Evolutionary conservation across 1,284 basidiomycete genomes (phyloP), one percentile per base, ranked within the genome.

Genomic region (Marasmius sp.): DNA sequence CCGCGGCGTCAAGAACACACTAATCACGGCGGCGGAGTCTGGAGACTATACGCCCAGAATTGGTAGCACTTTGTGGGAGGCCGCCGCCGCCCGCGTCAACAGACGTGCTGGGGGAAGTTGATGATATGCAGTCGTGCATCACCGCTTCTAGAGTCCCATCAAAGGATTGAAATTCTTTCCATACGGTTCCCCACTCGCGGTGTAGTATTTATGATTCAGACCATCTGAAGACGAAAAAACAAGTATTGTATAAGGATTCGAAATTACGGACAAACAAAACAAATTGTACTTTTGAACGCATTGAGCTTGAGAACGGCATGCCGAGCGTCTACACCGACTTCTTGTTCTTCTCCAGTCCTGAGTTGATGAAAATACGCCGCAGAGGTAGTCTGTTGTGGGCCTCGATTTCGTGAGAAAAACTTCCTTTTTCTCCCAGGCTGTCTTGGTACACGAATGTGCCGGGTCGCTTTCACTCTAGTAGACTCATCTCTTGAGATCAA

Each of bases 81-180:
- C n/a, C n/a, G n/a, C n/a, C n/a, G n/a, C n/a, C n/a, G n/a, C n/a
- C n/a, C n/a, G n/a, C n/a, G n/a, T 20, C 8, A 27, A 53, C 8
- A 49, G 36, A 69, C 80, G 64, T 70, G 86, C 85, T 88, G 86
- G 39, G 85, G 82, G 67, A 88, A 88, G 65, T 87, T 88, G 22
- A 85, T 86, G n/a, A n/a, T n/a, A 67, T 88, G 86, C 18, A 87
- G 79, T 34, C 86, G 77, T 14, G 87, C 81, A 66, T 75, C 81
- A 55, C 76, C 74, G 53, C 74, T 66, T 58, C 83, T 87, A 88
- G 0, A 84, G 61, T 0, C 85, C 86, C 0, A 82, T 81, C 6
- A 88, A 74, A 1, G 71, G 66, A 61, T 88, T 85, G 76, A 82
- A 87, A 0, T 80, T 37, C 0, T 69, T 68, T 9, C 71, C 66